A percentile compares a stretch with the other conserved stretches of the same genome.
phyloP scores from a whole-genome alignment of 2,329 filamentous ascomycete genomes.

The Hymenoscyphus fraxineus region DNA sequence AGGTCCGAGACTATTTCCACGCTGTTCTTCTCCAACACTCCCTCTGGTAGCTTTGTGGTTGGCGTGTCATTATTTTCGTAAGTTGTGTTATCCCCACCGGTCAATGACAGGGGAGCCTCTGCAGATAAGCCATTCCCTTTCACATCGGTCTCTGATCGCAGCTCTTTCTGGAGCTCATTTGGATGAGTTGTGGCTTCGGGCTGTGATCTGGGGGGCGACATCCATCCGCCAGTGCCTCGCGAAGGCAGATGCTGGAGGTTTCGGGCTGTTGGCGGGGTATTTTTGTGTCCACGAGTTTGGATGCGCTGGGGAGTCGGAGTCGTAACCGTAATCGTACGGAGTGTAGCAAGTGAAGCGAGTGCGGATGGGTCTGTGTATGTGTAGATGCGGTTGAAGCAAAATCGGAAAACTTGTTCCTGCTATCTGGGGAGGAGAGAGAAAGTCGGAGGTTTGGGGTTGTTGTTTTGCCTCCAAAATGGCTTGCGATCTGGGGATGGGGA shows the following conservation, averaged over 20 bases:
- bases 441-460: background rate
- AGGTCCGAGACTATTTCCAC: background rate
- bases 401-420: background rate
- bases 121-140: conserved; percentile 8
- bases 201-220: conserved; percentile 33
- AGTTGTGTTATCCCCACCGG: conserved; percentile 12
- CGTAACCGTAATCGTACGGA: background rate
- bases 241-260: conserved; percentile 23
- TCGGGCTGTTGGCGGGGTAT: conserved; percentile 32
- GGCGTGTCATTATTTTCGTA: conserved; percentile 2
- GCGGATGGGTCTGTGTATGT: background rate
- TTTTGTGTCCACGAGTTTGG: conserved; percentile 3
- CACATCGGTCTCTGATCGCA: conserved; percentile 6
- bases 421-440: background rate
- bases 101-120: conserved; percentile 6
- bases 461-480: conserved; percentile 9
- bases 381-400: background rate
- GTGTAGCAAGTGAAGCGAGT: conserved; percentile 5
- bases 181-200: conserved; percentile 24
- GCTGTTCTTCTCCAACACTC: background rate
- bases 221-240: conserved; percentile 32
- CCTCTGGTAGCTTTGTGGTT: background rate
- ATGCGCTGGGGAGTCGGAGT: background rate
- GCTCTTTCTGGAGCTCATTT: conserved; percentile 24
- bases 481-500: conserved; percentile 1